Base-by-base conservation (phyloP, 2,329 filamentous ascomycete species). In the Trichophyton mentagrophytes region DNA sequence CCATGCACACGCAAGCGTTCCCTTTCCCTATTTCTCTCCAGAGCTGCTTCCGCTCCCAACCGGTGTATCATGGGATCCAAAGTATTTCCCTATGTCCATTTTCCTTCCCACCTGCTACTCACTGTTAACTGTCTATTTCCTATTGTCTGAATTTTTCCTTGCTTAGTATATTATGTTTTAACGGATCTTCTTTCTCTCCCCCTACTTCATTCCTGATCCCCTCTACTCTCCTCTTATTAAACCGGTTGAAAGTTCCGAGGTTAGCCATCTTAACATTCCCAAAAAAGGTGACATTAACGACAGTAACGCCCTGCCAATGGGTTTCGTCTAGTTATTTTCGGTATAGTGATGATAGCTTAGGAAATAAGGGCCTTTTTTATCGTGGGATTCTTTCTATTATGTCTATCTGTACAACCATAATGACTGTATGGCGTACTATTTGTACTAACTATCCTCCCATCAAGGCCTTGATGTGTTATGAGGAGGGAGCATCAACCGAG, bases 401-500 rank as follows among this genome's bases (percentile, higher is more conserved):
- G 27, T 55, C 49, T 55, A 55, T 55, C 30, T 55, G n/a, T 55
- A 17, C 33, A 20, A 36, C 30, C 49, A 27, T 55, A 55, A 55
- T 13, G 30, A 27, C n/a, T n/a, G 17, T 33, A 53, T 15, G 33
- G 33, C 11, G 22, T 15, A 53, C 22, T 15, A 33, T 6, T n/a
- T 13, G 27, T 55, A 55, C 46, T 49, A 27, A 49, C 46, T 55
- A 55, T 55, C 49, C 49, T 55, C 49, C 27, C 49, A 55, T 55
- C 49, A 36, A 33, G 49, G 11, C 8, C 15, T 55, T 55, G 49
- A 55, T 55, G 49, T 36, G 49, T 13, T 27, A 33, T 13, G 49
- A 36, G 49, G 49, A 27, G 49, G n/a, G 27, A 55, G 33, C 27
- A 36, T 3, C 49, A 17, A 27, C 49, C 15, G 49, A 55, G n/a